Evolutionary conservation across 2,329 filamentous ascomycete species (phyloP), one percentile per base, ranked within the genome.

Genomic region (Ustulina deusta): DNA sequence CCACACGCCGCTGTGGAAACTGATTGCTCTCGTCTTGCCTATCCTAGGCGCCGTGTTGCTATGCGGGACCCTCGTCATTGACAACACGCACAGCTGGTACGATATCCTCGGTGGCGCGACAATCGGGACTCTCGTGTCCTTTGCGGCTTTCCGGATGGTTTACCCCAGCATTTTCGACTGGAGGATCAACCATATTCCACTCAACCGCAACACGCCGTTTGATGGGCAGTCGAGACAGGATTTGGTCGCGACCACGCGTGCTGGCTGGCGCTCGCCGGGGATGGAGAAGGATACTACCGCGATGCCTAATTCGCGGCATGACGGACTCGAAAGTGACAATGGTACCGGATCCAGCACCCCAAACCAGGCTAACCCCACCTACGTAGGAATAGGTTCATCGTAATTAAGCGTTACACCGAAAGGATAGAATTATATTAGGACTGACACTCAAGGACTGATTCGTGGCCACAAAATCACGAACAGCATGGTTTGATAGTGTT

Each of bases 111-210:
- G 85, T 0, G 91, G 91, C 1, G 87, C 84, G 0, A 74, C 84
- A 11, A 91, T 93, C 59, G 91, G 91, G 1, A 87, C 83, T 0
- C 72, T 86, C 48, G 86, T 89, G 78, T 90, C 90, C 0, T 84
- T 91, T 68, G 86, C 84, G 1, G 79, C 85, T 0, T 93, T 91
- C 76, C 83, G 91, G 27, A 88, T 89, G 82, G 85, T 87, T 1
- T 93, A 91, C 71, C 89, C 90, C 0, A 84, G 86, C 1, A 80
- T 93, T 32, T 92, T 89, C 86, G 89, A 93, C 76, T 92, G 88
- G 83, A 81, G 90, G 11, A 89, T 80, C 71, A 89, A 89, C 65
- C 91, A 93, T 74, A 87, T 93, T 29, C 90, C 90, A 1, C 83
- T 93, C 58, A 78, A 79, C 68, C 77, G 80, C 2, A 68, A 60